Base-by-base conservation (phyloP, 306 rosid species). In the Cotoneaster glaucophyllus region DNA sequence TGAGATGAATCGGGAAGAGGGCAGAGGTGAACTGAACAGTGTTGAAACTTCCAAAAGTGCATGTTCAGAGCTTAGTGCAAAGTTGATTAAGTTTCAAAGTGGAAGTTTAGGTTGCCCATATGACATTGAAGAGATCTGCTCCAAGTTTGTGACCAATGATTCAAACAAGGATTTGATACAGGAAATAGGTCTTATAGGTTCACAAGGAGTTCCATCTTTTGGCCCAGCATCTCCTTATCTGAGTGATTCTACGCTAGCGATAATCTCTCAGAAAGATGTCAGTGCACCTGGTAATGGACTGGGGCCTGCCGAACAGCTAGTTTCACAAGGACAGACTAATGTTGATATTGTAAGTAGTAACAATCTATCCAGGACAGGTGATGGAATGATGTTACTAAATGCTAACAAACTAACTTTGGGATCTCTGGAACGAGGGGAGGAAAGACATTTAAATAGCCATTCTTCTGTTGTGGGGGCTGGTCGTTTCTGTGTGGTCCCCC, bases 111-210 rank as follows among this genome's bases (percentile, higher is more conserved):
- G 80, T 18, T 90, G 91, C 83, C 99, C 97, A 1, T 93, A 84
- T 85, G 87, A 85, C 71, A 85, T 89, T 45, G 96, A 90, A 67
- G 91, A 84, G 75, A 82, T 88, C 74, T 88, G 96, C 77, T 89
- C 96, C 50, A 96, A 86, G 85, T 88, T 96, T 81, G 86, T 65
- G 81, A 88, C 93, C 28, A 76, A 84, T 64, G 97, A 96, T 77
- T 92, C 94, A 76, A 88, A 86, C 87, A 88, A 84, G 89, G 93
- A 92, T 62, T 68, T 85, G 77, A 82, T 87, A 48, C 82, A 73
- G 77, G 98, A 90, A 79, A 88, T 96, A 63, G 99, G 99, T 73
- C 90, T 96, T 62, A 87, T 96, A 78, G 89, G 87, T 81, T 89
- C 89, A 25, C 84, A 86, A 73, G 99, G 98, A 63, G 71, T 71